Conservation (phyloP, 1,284 basidiomycete genomes). For the Pseudozyma sp. region DNA sequence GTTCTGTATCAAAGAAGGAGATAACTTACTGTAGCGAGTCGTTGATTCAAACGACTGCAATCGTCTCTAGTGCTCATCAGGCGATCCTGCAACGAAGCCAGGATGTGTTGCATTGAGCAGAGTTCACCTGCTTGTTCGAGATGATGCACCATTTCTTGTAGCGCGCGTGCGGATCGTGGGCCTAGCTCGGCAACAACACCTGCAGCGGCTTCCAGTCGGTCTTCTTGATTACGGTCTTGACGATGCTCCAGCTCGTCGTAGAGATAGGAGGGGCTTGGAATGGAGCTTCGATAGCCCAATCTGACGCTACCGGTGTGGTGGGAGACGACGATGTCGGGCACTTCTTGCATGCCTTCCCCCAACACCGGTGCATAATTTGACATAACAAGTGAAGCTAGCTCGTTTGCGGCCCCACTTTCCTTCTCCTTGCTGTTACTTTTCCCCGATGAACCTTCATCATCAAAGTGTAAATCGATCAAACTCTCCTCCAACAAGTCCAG, state of each 20-base stretch:
- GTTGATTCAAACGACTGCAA: constrained; percentile 10
- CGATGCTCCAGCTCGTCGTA: too few relatives aligned
- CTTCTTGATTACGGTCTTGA: too few relatives aligned
- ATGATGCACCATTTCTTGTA: constrained; percentile 8
- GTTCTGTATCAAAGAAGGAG: not conserved
- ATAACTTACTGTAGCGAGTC: constrained; percentile 23
- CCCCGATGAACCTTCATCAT: not conserved
- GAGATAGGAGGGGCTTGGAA: not conserved
- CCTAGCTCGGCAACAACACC: not conserved
- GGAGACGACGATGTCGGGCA: constrained; percentile 28
- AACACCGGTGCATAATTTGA: not conserved
- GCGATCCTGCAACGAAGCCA: constrained; percentile 15
- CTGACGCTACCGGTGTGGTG: constrained; percentile 14
- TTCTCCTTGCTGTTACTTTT: not conserved
- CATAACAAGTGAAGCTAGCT: too few relatives aligned
- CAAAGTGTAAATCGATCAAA: constrained; percentile 29
- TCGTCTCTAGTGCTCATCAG: constrained; percentile 13
- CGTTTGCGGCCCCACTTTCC: too few relatives aligned
- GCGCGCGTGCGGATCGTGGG: not conserved
- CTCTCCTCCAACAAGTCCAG: constrained; percentile 21
- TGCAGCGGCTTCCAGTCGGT: not conserved
- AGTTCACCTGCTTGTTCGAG: constrained; percentile 28
- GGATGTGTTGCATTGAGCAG: constrained; percentile 22
- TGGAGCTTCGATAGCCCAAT: not conserved
- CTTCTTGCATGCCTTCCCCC: not conserved